These are phyloP conservation scores for Ensete glaucum DNA, from an alignment of 176 grass and related monocot species.

Conservation along the genomic window DNA sequence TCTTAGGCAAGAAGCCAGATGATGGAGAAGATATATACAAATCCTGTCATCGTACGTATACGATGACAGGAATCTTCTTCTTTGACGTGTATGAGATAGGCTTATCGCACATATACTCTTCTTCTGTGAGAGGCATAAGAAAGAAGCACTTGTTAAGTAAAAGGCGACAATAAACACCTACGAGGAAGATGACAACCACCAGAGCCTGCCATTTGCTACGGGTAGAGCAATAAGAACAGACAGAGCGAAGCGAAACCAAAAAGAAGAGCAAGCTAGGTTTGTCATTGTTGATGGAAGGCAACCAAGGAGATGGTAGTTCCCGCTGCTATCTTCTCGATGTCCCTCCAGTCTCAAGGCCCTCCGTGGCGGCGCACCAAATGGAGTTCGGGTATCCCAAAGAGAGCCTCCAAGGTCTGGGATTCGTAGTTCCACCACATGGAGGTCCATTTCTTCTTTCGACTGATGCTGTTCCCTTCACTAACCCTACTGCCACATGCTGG, in stretches of 20 bases:
- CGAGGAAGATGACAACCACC: no score
- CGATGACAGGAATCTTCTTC: no score
- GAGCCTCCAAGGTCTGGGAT: background rate
- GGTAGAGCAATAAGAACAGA: no score
- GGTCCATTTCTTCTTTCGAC: background rate
- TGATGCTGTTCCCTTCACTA: background rate
- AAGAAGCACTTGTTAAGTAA: no score
- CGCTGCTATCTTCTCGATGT: background rate
- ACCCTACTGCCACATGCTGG: background rate
- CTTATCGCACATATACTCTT: no score
- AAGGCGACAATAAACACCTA: no score
- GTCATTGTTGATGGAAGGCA: constrained; percentile 10
- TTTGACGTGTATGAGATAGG: no score
- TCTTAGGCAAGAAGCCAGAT: no score
- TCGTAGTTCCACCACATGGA: background rate
- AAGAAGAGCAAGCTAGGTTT: background rate
- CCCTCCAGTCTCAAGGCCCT: background rate
- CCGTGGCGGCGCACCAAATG: background rate
- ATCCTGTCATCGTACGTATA: no score
- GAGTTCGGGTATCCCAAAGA: constrained; percentile 3
- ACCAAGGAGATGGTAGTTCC: background rate
- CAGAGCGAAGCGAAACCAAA: background rate
- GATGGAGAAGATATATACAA: no score
- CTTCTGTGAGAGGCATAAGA: no score
- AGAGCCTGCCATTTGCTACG: no score